A percentile compares a stretch with the other conserved stretches of the same genome.
Conservation (phyloP, 345 rosid species). For the Garcia nutans region DNA sequence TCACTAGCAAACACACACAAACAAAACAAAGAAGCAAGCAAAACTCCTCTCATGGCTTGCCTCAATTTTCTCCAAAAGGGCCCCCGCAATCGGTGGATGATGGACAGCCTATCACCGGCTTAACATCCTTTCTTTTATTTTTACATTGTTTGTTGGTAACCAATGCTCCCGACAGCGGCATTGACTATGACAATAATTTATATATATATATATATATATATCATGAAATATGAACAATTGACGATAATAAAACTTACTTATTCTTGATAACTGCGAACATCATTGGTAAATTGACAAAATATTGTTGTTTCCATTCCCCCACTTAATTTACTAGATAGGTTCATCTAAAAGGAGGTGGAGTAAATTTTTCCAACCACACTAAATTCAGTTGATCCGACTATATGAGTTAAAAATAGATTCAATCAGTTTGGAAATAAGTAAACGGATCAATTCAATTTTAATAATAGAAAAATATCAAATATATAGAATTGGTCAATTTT, state of each 20-base stretch:
- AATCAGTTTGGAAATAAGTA: too few relatives aligned
- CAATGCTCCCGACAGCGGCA: neutral
- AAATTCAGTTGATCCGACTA: too few relatives aligned
- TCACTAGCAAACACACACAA: neutral
- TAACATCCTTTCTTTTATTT: neutral
- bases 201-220: too few relatives aligned
- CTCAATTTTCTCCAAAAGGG: conserved; percentile 3
- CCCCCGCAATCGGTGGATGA: conserved; percentile 22
- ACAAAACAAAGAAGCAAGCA: neutral
- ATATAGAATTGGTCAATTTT: too few relatives aligned
- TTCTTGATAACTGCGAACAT: neutral
- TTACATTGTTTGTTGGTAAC: conserved; percentile 3
- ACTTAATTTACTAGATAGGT: too few relatives aligned
- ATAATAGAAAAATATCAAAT: too few relatives aligned
- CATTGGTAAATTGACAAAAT: neutral
- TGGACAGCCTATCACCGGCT: conserved; percentile 21
- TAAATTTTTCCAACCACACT: too few relatives aligned
- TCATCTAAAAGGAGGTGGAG: too few relatives aligned
- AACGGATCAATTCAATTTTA: too few relatives aligned
- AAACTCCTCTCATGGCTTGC: neutral
- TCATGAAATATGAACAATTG: too few relatives aligned
- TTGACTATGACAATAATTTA: neutral
- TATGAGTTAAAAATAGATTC: too few relatives aligned
- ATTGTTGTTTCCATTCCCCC: neutral
- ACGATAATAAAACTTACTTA: too few relatives aligned